A percentile compares a stretch with the other conserved stretches of the same genome.
Conservation (phyloP, 225 moss, liverwort and hornwort species). For the Sphagnum contortum region DNA sequence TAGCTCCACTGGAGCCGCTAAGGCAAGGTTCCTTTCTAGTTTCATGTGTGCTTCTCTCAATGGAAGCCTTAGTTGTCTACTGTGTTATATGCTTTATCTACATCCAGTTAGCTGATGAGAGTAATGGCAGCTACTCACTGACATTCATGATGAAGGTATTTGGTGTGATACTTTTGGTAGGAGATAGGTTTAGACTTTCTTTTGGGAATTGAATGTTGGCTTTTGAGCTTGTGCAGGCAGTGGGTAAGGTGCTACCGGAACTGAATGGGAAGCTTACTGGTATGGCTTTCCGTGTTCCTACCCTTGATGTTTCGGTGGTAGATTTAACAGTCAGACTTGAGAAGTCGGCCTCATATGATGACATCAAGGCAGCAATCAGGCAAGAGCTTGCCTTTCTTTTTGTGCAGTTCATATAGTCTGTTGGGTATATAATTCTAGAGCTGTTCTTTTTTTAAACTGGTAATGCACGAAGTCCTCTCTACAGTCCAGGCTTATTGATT, state of each 20-base stretch:
- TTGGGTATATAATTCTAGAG: too few species aligned
- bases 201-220: neutral
- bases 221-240: constrained; percentile 15
- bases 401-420: too few species aligned
- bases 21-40: constrained; percentile 1
- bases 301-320: constrained; percentile 54
- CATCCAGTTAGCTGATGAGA: too few species aligned
- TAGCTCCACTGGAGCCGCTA: constrained; percentile 56
- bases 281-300: constrained; percentile 63
- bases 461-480: too few species aligned
- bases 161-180: neutral
- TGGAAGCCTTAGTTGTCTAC: too few species aligned
- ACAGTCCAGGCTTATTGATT: too few species aligned
- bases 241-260: constrained; percentile 58
- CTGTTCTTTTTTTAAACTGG: too few species aligned
- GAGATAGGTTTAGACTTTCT: neutral
- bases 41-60: neutral
- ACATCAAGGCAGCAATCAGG: constrained; percentile 43
- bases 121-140: too few species aligned
- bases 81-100: too few species aligned
- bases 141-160: neutral
- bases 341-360: constrained; percentile 41
- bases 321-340: constrained; percentile 52
- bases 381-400: neutral
- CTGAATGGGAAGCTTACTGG: constrained; percentile 63